phyloP scores from a whole-genome alignment of 192 early-diverging fungal species.

The Entomortierella beljakovae region DNA sequence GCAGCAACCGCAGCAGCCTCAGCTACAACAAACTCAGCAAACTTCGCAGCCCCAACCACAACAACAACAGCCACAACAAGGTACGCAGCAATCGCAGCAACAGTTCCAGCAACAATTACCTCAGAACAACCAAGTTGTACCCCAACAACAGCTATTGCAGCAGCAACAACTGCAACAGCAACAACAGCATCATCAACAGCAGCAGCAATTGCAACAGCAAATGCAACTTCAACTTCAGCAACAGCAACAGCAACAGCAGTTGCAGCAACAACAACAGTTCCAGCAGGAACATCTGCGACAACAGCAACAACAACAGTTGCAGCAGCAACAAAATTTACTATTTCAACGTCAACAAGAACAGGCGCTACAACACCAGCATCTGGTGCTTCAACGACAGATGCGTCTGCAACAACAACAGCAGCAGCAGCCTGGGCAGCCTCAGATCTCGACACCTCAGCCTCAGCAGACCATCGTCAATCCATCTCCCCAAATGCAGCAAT shows the following conservation, averaged over 20 bases:
- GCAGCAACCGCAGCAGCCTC: constrained; percentile 14
- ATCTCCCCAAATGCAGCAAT: constrained; percentile 20
- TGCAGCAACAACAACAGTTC: constrained; percentile 10
- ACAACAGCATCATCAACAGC: constrained; percentile 17
- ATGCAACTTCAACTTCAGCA: constrained; percentile 18
- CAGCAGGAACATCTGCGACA: constrained; percentile 21
- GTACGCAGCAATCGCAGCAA: constrained; percentile 16
- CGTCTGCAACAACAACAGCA: constrained; percentile 23
- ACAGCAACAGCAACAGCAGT: constrained; percentile 8
- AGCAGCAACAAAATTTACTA: too few relatives aligned
- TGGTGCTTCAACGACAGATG: constrained; percentile 14
- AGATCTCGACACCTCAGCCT: constrained; percentile 11
- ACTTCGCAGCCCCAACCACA: constrained; percentile 12
- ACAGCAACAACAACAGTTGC: constrained; percentile 8
- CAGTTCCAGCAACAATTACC: constrained; percentile 15
- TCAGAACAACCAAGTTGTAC: constrained; percentile 4
- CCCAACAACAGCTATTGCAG: constrained; percentile 16
- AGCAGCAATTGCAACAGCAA: constrained; percentile 16
- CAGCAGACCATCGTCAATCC: constrained; percentile 17
- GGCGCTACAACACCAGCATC: constrained; percentile 14
- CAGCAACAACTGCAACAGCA: constrained; percentile 11
- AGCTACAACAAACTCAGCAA: constrained; percentile 3
- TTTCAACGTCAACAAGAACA: constrained; percentile 25
- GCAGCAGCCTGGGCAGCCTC: constrained; percentile 18
- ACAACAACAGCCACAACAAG: constrained; percentile 6